These are phyloP conservation scores for Populus simonii DNA, from an alignment of 345 rosid genomes.

Conservation along the genomic window DNA sequence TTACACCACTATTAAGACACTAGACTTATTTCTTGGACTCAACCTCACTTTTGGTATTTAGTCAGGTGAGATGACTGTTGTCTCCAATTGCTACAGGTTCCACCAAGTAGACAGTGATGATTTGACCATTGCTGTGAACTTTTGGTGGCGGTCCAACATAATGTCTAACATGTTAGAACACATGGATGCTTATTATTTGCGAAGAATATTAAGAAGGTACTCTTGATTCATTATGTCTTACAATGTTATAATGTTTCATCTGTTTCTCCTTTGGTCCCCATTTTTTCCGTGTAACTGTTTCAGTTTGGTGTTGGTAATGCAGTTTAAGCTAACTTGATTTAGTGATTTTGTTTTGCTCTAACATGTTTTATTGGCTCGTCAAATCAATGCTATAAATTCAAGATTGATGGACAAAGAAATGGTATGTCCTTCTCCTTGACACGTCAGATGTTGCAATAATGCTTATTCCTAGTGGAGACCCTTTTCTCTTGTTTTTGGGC, in stretches of 20 bases:
- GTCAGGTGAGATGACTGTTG: constrained; percentile 19
- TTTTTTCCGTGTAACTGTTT: neutral
- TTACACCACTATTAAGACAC: neutral
- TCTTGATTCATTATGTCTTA: constrained; percentile 7
- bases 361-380: constrained; percentile 22
- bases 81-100: constrained; percentile 55
- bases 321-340: constrained; percentile 23
- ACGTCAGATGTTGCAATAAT: constrained; percentile 8
- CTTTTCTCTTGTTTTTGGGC: neutral
- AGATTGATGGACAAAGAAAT: constrained; percentile 84
- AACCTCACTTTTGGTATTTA: constrained; percentile 2
- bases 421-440: constrained; percentile 47
- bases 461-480: constrained; percentile 6
- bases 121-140: constrained; percentile 77
- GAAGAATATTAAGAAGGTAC: constrained; percentile 71
- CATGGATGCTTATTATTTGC: constrained; percentile 86
- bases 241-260: neutral
- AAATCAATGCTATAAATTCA: constrained; percentile 21
- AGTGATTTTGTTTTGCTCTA: constrained; percentile 12
- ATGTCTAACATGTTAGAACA: constrained; percentile 65
- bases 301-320: constrained; percentile 9
- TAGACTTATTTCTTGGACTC: constrained; percentile 1
- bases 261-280: neutral
- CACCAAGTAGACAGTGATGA: constrained; percentile 84
- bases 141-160: constrained; percentile 80